Evolutionary conservation across 2,329 filamentous ascomycete genomes (phyloP).

Genomic region (Colletotrichum sublineola): DNA sequence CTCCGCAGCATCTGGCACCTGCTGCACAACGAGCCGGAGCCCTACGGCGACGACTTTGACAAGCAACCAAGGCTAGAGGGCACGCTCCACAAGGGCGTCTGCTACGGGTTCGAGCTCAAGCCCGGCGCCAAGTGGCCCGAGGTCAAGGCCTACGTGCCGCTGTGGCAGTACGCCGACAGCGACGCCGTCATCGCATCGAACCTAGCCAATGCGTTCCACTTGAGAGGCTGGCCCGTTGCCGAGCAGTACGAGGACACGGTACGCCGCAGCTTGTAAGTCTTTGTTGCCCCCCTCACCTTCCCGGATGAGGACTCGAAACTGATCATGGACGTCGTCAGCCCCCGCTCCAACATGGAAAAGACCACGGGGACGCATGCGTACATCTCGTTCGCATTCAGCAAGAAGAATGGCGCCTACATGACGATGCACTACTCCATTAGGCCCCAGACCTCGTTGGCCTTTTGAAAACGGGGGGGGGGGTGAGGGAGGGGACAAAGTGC

Average conservation of each 20-base stretch:
- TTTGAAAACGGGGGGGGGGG: conserved; percentile 11
- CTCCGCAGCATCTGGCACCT: conserved; percentile 47
- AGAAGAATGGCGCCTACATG: conserved; percentile 43
- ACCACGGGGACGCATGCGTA: conserved; percentile 42
- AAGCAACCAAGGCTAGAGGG: conserved; percentile 34
- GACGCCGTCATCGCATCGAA: conserved; percentile 37
- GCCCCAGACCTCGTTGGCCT: conserved; percentile 32
- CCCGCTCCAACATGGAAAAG: conserved; percentile 27
- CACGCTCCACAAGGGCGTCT: conserved; percentile 44
- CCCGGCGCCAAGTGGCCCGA: conserved; percentile 44
- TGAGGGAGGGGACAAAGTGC: background rate
- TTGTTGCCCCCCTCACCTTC: background rate
- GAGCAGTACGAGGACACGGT: conserved; percentile 38
- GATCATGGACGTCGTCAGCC: conserved; percentile 17
- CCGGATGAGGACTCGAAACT: conserved; percentile 1
- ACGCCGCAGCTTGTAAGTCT: conserved; percentile 39
- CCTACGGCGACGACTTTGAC: conserved; percentile 32
- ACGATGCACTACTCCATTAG: conserved; percentile 44
- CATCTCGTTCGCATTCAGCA: conserved; percentile 43
- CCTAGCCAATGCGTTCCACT: conserved; percentile 36
- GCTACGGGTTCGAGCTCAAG: conserved; percentile 48
- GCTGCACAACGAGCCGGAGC: conserved; percentile 46
- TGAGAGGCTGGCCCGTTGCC: conserved; percentile 38
- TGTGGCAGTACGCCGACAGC: conserved; percentile 45
- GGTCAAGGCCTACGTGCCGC: conserved; percentile 48